Base-by-base conservation (phyloP, 768 basidiomycete genomes). In the Phanerochaete carnosa region DNA sequence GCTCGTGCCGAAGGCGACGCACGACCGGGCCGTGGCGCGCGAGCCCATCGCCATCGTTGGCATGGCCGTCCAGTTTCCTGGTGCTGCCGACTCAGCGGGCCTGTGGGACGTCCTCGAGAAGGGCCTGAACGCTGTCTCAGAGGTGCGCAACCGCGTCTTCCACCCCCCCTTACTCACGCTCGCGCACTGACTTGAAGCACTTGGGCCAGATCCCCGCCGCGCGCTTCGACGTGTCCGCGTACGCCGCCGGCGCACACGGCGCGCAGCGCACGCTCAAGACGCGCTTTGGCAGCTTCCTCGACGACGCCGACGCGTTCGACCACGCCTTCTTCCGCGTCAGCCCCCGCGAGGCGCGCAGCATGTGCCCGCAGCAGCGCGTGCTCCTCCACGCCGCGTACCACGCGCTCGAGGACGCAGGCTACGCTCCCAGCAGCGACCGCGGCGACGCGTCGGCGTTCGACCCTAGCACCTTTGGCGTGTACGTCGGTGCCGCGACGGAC, bases 281-380 rank as follows among this genome's bases (percentile, higher is more conserved):
- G 13, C 76, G 73, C 26, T 83, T 76, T 0, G 89, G 87, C 26
- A 89, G 90, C 68, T 92, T 91, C 68, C 69, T 91, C 54, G 71
- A 78, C 22, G 76, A 79, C 45, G 74, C 78, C 29, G 83, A 82
- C 62, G 75, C 77, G 52, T 91, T 91, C 65, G 90, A 92, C 69
- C 77, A 88, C 68, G 76, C 73, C 69, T 89, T 89, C 68, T 92
- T 91, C 77, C 83, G 81, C 45, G 81, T 89, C 47, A 88, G 84
- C 43, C 89, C 90, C 1, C 81, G 89, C 5, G 89, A 91, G 71
- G 89, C 90, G 15, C 82, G 75, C 61, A 83, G 77, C 69, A 90
- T 90, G 88, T 87, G 90, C 66, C 89, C 90, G 7, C 89, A 90
- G 64, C 88, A 90, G 63, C 80, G 89, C 4, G 65, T 91, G 33